phyloP scores from a whole-genome alignment of 2,329 filamentous ascomycete species.

The Fusarium sp. region DNA sequence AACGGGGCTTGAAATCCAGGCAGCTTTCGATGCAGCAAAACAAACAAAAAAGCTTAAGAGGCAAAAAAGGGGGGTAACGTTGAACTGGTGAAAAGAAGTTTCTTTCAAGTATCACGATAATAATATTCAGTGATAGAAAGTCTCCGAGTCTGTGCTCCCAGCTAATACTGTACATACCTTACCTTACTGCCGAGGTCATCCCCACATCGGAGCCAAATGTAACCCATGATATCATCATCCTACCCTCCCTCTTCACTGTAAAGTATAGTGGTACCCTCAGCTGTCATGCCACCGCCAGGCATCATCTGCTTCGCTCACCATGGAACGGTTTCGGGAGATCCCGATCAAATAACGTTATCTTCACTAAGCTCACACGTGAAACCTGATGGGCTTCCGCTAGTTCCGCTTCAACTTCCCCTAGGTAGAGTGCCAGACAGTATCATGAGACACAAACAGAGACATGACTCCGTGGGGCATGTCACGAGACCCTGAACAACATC shows the following conservation, averaged over 20 bases:
- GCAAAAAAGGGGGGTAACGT: neutral
- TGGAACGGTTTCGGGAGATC: conserved; percentile 26
- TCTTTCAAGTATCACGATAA: conserved; percentile 5
- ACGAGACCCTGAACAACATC: conserved; percentile 25
- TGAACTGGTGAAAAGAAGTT: neutral
- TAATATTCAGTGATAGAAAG: neutral
- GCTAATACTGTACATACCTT: neutral
- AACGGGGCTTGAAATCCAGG: conserved; percentile 3
- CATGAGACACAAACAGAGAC: conserved; percentile 23
- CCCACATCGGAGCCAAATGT: conserved; percentile 19
- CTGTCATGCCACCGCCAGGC: conserved; percentile 39
- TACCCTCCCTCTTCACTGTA: conserved; percentile 31
- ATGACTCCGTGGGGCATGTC: conserved; percentile 22
- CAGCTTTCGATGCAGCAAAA: neutral
- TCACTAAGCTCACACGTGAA: conserved; percentile 2
- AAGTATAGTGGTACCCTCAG: neutral
- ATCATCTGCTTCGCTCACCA: conserved; percentile 34
- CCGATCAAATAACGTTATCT: conserved; percentile 28
- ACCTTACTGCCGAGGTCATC: conserved; percentile 5
- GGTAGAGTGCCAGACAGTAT: neutral
- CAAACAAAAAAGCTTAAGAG: neutral
- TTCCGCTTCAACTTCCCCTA: conserved; percentile 5
- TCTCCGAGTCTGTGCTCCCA: conserved; percentile 4
- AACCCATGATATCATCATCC: conserved; percentile 45
- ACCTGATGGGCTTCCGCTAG: conserved; percentile 4